These are phyloP conservation scores for Salix koriyanagi DNA, from an alignment of 345 rosid species.

Conservation along the genomic window DNA sequence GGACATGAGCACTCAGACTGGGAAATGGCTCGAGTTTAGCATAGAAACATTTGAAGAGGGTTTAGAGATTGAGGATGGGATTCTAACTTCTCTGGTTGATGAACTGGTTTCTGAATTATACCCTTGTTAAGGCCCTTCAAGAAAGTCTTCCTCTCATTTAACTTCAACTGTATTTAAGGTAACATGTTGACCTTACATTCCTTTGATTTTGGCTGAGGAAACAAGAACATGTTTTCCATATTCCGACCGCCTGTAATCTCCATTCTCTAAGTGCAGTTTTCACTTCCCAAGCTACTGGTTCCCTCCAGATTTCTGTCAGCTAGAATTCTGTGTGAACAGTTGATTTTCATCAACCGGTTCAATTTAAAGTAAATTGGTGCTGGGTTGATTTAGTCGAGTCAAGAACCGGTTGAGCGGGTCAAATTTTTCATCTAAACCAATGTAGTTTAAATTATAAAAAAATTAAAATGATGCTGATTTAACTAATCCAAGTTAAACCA, in stretches of 20 bases:
- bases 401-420: too few relatives aligned
- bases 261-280: neutral
- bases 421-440: too few relatives aligned
- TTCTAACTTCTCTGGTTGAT: slow-evolving; percentile 60
- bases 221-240: neutral
- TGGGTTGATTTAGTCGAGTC: too few relatives aligned
- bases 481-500: too few relatives aligned
- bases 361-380: neutral
- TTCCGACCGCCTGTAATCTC: neutral
- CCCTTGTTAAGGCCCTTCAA: neutral
- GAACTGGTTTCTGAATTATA: slow-evolving; percentile 59
- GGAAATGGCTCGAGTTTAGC: slow-evolving; percentile 70
- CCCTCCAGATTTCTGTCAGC: neutral
- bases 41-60: slow-evolving; percentile 65
- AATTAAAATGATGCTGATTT: too few relatives aligned
- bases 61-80: slow-evolving; percentile 50
- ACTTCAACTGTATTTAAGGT: neutral
- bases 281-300: neutral
- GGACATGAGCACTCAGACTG: slow-evolving; percentile 61
- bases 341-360: neutral
- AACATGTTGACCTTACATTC: neutral
- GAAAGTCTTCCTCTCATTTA: neutral
- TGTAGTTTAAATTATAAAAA: too few relatives aligned
- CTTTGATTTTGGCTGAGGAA: neutral
- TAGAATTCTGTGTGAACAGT: neutral